Evolutionary conservation across 2,329 filamentous ascomycete genomes (phyloP), one percentile per base, ranked within the genome.

Genomic region (Fusarium transvaalense): DNA sequence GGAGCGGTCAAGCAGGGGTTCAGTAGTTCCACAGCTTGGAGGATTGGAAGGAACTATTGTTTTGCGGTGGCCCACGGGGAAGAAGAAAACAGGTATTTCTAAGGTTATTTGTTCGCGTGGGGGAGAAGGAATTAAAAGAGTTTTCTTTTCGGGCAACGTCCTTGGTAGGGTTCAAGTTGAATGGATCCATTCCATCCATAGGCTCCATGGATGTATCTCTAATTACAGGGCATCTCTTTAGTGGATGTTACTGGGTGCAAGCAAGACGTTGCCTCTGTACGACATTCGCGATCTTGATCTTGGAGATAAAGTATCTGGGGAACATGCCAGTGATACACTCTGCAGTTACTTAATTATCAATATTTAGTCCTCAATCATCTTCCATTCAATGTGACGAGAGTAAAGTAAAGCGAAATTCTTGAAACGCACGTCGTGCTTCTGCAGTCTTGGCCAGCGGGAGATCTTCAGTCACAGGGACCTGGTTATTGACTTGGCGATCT

Each of bases 401-500:
- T 14, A 47, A 41, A 10, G 1, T 10, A 31, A 7, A 5, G 17
- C 23, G 2, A 19, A 12, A 2, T 21, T 29, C 21, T 38, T 21
- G 25, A 39, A 61, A 52, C 53, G 45, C 39, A 59, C 17, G 46
- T 64, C 31, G 60, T 60, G 43, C 8, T 38, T 13, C 13, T 19
- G 35, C 31, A 52, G 42, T 68, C 64, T 68, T 68, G 64, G 64
- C 64, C 17, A 21, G 10, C 64, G 64, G 64, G 59, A 65, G 64
- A 65, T 68, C 64, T 64, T 43, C 63, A 41, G 23, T 17, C 39
- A 45, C 31, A 21, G 35, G 45, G 25, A 56, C 56, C 39, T 43
- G 15, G 37, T n/a, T 37, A 43, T 43, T 19, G 14, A 60, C 65
- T 68, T 66, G 65, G 65, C 65, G 55, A 66, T 68, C 23, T 19